Conservation (phyloP, 352 stramenopile genomes). For the Globisporangium splendens region DNA sequence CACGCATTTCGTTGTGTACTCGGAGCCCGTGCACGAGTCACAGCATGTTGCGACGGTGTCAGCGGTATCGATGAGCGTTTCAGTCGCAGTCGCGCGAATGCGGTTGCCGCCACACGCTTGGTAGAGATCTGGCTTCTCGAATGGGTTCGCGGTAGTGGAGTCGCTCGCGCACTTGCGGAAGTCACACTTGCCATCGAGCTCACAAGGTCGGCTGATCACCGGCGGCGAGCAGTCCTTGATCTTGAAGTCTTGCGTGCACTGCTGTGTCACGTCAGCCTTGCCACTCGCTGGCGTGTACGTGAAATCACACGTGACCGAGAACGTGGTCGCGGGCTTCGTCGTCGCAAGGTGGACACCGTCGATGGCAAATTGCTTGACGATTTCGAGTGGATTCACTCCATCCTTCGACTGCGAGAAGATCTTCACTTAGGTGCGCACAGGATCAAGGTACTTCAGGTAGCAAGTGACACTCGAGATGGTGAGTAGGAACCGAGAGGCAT, state of each 20-base stretch:
- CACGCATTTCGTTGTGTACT: constrained; percentile 26
- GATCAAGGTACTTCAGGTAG: constrained; percentile 19
- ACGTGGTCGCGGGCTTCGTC: constrained; percentile 32
- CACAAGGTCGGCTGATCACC: constrained; percentile 31
- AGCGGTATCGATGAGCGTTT: neutral
- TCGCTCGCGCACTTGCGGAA: constrained; percentile 26
- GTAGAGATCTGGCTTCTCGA: constrained; percentile 27
- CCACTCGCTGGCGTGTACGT: constrained; percentile 33
- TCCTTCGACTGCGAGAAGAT: constrained; percentile 2
- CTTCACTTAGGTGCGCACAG: no score
- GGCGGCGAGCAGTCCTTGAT: constrained; percentile 59
- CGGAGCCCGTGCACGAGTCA: constrained; percentile 28
- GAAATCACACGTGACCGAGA: constrained; percentile 56
- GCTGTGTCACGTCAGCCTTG: constrained; percentile 16
- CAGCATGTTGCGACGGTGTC: constrained; percentile 28
- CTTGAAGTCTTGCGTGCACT: constrained; percentile 44
- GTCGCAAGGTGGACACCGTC: constrained; percentile 31
- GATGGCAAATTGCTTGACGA: constrained; percentile 48
- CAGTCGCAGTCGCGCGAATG: constrained; percentile 9
- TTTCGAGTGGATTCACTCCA: constrained; percentile 27
- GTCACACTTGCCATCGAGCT: constrained; percentile 23
- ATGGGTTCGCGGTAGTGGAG: no score
- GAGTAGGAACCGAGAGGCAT: constrained; percentile 26
- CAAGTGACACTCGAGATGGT: constrained; percentile 47
- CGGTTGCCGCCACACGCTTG: constrained; percentile 49